phyloP scores from a whole-genome alignment of 352 stramenopile species.

The Globisporangium viniferum region DNA sequence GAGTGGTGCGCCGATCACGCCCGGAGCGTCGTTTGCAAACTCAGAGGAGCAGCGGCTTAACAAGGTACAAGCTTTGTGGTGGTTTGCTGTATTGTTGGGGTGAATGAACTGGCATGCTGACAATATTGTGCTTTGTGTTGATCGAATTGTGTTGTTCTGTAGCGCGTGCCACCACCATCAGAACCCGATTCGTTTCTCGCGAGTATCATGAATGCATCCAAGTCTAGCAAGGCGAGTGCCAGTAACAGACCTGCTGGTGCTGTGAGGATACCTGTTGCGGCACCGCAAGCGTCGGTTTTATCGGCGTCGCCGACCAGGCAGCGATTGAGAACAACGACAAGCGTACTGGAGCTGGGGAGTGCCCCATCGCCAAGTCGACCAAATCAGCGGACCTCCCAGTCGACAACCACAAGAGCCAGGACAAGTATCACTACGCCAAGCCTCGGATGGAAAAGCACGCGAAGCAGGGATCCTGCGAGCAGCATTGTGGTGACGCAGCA shows the following conservation, averaged over 20 bases:
- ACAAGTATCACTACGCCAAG: not conserved
- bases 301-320: not conserved
- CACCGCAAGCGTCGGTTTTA: not conserved
- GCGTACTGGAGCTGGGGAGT: constrained; percentile 11
- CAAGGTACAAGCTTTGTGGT: not conserved
- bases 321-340: constrained; percentile 6
- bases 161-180: constrained; percentile 7
- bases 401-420: not conserved
- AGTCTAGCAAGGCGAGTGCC: not conserved
- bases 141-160: not conserved
- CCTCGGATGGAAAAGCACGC: constrained; percentile 7
- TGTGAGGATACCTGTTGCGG: not conserved
- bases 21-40: constrained; percentile 12
- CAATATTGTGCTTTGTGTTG: not conserved
- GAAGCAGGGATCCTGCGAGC: not conserved
- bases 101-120: not conserved
- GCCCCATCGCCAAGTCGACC: constrained; percentile 4
- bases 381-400: no score
- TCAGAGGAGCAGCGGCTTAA: constrained; percentile 10
- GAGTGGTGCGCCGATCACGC: constrained; percentile 14
- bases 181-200: not conserved
- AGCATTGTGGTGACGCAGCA: not conserved
- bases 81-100: not conserved
- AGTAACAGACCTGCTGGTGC: not conserved
- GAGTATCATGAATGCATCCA: not conserved